These are phyloP conservation scores for Solanum chacoense DNA, from an alignment of 305 asterid species.

Conservation along the genomic window DNA sequence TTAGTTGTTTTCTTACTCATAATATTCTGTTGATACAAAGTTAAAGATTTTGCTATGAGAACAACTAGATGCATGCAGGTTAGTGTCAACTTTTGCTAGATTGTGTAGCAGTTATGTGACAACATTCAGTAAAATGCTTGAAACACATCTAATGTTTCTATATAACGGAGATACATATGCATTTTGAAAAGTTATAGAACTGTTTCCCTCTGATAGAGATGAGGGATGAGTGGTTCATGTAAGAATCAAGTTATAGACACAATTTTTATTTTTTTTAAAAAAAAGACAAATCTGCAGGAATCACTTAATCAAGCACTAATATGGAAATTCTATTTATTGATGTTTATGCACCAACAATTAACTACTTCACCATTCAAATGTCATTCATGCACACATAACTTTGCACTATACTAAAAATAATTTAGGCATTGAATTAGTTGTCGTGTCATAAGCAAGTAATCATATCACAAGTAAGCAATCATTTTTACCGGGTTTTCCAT, in stretches of 20 bases:
- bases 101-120: background rate
- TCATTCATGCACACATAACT: background rate
- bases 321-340: background rate
- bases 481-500: background rate
- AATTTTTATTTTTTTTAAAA: background rate
- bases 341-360: background rate
- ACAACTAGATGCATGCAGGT: background rate
- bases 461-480: background rate
- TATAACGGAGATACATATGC: background rate
- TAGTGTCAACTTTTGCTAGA: background rate
- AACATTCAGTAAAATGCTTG: background rate
- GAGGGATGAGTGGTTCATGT: background rate
- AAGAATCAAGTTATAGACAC: background rate
- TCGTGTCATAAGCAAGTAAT: background rate
- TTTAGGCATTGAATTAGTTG: background rate
- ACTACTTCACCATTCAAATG: background rate
- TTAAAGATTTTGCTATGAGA: background rate
- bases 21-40: background rate
- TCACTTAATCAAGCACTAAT: background rate
- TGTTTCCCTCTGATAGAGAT: background rate
- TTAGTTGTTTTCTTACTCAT: background rate
- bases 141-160: background rate
- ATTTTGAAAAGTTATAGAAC: background rate
- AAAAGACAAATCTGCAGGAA: background rate
- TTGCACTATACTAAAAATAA: background rate